Evolutionary conservation across 192 early-diverging fungal genomes (phyloP).

Genomic region (Podila epicladia): DNA sequence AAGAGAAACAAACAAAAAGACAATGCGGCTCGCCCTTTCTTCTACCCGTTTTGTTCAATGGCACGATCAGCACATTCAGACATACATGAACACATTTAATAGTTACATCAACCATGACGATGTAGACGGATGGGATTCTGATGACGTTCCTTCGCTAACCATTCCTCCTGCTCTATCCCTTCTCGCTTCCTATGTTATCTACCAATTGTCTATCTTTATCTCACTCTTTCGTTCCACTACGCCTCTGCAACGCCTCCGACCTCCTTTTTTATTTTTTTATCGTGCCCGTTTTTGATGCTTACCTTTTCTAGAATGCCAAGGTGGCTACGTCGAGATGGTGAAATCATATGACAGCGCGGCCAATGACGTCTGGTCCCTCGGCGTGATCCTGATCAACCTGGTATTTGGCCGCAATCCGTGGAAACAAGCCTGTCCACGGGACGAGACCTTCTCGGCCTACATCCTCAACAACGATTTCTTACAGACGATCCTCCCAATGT

Average conservation of each 20-base stretch:
- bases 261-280: neutral
- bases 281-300: neutral
- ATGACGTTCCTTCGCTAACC: too few relatives aligned
- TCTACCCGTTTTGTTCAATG: too few relatives aligned
- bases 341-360: slow-evolving; percentile 64
- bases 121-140: too few relatives aligned
- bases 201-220: neutral
- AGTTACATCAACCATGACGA: too few relatives aligned
- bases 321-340: slow-evolving; percentile 70
- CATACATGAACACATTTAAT: too few relatives aligned
- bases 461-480: slow-evolving; percentile 66
- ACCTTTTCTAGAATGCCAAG: slow-evolving; percentile 78
- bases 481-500: slow-evolving; percentile 66
- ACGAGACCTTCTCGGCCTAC: slow-evolving; percentile 67
- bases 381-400: slow-evolving; percentile 90
- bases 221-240: slow-evolving; percentile 54
- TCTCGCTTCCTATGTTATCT: neutral
- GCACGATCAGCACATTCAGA: too few relatives aligned
- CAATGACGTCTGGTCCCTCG: slow-evolving; percentile 93
- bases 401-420: slow-evolving; percentile 84
- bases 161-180: neutral
- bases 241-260: slow-evolving; percentile 52
- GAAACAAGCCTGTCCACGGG: slow-evolving; percentile 72
- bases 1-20: too few relatives aligned
- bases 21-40: too few relatives aligned